Evolutionary conservation across 2,329 filamentous ascomycete species (phyloP), one percentile per base, ranked within the genome.

Genomic region (Colletotrichum theobromicola): DNA sequence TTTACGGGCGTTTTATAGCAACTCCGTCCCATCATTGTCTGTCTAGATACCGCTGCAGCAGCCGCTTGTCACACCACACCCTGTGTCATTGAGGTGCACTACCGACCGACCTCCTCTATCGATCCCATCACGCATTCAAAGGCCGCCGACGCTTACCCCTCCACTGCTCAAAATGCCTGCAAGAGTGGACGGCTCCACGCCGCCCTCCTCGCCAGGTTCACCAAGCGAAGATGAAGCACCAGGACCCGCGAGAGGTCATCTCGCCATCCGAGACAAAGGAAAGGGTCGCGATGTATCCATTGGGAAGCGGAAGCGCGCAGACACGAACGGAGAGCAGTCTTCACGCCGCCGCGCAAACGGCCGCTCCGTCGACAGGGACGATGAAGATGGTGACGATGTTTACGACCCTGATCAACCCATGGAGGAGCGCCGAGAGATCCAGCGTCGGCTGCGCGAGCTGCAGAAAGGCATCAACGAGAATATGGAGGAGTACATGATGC

Each of bases 381-480:
- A 77, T 10, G 76, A 50, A 9, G 62, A 60, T 42, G 65, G 74
- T 13, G 72, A 76, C 9, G 87, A 90, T 24, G 86, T 88, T 7
- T 98, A 96, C 83, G 94, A 98, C 80, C 96, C 95, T 1, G 93
- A 97, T 75, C 96, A 98, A 81, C 89, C 95, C 71, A 87, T 93
- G 15, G 90, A 93, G 57, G 90, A 95, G 83, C 91, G 95, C 53
- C 90, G 96, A 28, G 85, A 88, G 67, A 85, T 98, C 37, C 93
- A 95, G 74, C 91, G 91, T 72, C 89, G 88, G 12, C 88, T 95
- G 73, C 90, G 96, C 76, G 91, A 93, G 57, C 87, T 97, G n/a
- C 87, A 85, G 81, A 93, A 86, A 37, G 82, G 84, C 10, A 79
- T 88, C 26, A 84, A 84, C 86, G 94, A 97, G 77, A 94, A 93